A percentile compares a stretch with the other conserved stretches of the same genome.
Conservation (phyloP, 2,329 filamentous ascomycete species). For the Geosmithia putterillii region DNA sequence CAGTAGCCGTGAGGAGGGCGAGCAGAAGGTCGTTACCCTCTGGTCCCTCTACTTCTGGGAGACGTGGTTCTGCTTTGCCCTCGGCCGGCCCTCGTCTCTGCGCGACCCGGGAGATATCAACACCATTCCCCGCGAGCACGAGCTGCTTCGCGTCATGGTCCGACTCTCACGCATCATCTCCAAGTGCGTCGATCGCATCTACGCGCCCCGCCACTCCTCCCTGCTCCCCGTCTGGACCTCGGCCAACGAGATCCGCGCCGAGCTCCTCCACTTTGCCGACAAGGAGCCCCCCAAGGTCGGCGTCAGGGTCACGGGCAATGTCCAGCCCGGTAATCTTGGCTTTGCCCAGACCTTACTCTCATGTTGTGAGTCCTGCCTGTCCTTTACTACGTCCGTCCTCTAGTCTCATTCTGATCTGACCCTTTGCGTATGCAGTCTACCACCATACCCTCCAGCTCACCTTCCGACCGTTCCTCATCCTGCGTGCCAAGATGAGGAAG, state of each 20-base stretch:
- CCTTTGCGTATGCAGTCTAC: constrained; percentile 20
- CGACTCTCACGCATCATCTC: constrained; percentile 23
- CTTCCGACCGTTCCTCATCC: constrained; percentile 29
- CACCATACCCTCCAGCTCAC: constrained; percentile 27
- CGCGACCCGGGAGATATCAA: constrained; percentile 21
- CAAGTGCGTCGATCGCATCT: constrained; percentile 26
- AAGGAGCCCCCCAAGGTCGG: constrained; percentile 15
- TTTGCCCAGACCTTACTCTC: constrained; percentile 25
- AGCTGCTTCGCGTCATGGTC: constrained; percentile 20
- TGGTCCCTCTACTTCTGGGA: constrained; percentile 27
- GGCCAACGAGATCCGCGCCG: constrained; percentile 15
- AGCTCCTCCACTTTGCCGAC: constrained; percentile 15
- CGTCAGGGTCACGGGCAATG: constrained; percentile 18
- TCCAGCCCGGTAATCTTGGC: constrained; percentile 22
- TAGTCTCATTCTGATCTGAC: not conserved
- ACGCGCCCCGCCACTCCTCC: constrained; percentile 24
- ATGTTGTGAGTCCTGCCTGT: constrained; percentile 17
- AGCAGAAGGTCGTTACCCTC: constrained; percentile 21
- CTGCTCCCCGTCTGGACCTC: constrained; percentile 17
- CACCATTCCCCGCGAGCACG: constrained; percentile 20
- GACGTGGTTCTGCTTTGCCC: constrained; percentile 30
- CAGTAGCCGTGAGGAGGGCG: constrained; percentile 17
- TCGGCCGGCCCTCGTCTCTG: constrained; percentile 26
- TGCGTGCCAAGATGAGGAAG: constrained; percentile 25
- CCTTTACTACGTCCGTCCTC: not conserved